phyloP scores from a whole-genome alignment of 257 asterid species.

The Nyctanthes arbortristis region DNA sequence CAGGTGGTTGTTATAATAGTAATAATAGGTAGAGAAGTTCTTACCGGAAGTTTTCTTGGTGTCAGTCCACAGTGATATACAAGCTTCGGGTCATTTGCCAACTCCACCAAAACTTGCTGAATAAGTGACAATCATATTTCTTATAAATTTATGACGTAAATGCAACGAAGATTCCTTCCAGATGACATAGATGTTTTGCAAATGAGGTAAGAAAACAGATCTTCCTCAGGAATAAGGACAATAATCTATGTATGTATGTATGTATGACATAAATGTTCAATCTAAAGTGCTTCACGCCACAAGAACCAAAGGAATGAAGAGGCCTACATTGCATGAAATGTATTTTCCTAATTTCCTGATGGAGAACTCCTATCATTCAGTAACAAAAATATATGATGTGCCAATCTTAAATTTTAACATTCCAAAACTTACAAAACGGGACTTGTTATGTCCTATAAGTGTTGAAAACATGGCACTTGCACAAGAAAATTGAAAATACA shows the following conservation, averaged over 20 bases:
- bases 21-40: conserved; percentile 31
- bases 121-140: conserved; percentile 8
- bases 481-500: too few species aligned
- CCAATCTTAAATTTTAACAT: too few species aligned
- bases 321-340: not conserved
- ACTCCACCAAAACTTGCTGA: conserved; percentile 80
- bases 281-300: not conserved
- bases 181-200: conserved; percentile 5
- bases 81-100: conserved; percentile 84
- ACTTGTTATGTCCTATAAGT: too few species aligned
- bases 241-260: not conserved
- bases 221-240: not conserved
- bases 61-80: conserved; percentile 97
- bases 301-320: not conserved
- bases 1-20: conserved; percentile 18
- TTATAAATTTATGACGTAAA: conserved; percentile 4
- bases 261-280: not conserved
- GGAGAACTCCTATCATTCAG: not conserved
- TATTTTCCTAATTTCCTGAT: too few species aligned
- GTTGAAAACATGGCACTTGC: too few species aligned
- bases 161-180: conserved; percentile 3
- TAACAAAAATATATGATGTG: not conserved
- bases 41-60: conserved; percentile 90
- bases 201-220: conserved; percentile 11
- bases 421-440: too few species aligned